Percentiles rank a stretch among this genome's conserved stretches.
Conservation (phyloP, 306 rosid species). For the Oxytropis ochrocephala region DNA sequence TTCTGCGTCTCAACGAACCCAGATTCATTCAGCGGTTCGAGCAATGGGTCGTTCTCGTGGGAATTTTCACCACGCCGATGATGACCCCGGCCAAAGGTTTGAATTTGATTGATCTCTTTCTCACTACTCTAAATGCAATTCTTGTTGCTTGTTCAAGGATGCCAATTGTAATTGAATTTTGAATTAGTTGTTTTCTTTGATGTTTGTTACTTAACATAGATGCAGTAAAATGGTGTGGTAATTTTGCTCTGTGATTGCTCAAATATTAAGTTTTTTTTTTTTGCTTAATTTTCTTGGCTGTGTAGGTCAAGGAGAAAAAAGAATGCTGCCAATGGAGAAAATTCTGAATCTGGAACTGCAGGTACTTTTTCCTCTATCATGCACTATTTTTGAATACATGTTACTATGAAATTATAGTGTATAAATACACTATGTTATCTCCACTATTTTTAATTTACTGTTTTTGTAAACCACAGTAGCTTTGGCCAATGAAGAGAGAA, state of each 20-base stretch:
- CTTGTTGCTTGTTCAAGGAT: background rate
- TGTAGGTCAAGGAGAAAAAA: conserved; percentile 95
- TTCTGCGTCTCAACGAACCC: background rate
- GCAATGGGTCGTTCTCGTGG: conserved; percentile 98
- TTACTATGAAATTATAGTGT: background rate
- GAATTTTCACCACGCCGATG: conserved; percentile 73
- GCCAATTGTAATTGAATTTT: background rate
- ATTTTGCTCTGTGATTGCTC: conserved; percentile 1
- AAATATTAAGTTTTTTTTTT: conserved; percentile 1
- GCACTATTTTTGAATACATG: background rate
- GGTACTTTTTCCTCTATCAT: conserved; percentile 36
- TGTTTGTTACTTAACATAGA: conserved; percentile 8
- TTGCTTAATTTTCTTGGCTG: conserved; percentile 15
- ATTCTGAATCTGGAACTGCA: conserved; percentile 65
- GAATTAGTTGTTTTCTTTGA: background rate
- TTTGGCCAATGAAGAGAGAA: too few relatives aligned
- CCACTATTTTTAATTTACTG: background rate
- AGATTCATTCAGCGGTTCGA: background rate
- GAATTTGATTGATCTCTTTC: conserved; percentile 28
- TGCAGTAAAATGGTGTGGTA: background rate
- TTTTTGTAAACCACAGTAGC: too few relatives aligned
- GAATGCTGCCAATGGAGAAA: conserved; percentile 80
- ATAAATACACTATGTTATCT: background rate
- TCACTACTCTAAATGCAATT: background rate
- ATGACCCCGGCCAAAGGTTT: conserved; percentile 90